These are phyloP conservation scores for Hypomontagnella monticulosa DNA, from an alignment of 495 filamentous ascomycete species.

Conservation along the genomic window DNA sequence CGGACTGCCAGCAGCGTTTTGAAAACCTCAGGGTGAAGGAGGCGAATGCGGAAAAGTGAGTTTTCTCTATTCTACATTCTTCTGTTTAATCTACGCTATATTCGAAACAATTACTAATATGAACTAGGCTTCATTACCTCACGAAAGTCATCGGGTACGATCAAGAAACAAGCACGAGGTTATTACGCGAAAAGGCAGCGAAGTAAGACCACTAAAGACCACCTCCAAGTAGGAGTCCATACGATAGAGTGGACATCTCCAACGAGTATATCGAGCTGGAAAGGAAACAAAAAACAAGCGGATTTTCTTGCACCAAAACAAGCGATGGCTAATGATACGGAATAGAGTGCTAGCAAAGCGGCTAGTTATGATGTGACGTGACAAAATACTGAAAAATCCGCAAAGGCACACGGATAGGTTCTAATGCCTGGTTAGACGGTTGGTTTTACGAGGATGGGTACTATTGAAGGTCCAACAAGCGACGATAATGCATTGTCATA, in stretches of 20 bases:
- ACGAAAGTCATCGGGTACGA: constrained; percentile 59
- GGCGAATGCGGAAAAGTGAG: constrained; percentile 65
- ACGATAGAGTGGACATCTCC: constrained; percentile 8
- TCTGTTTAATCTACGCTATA: neutral
- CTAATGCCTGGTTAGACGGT: constrained; percentile 26
- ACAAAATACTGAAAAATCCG: constrained; percentile 21
- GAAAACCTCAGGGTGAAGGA: constrained; percentile 73
- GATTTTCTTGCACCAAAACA: neutral
- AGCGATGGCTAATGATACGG: constrained; percentile 2
- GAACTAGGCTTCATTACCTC: constrained; percentile 54
- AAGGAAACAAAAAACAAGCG: neutral
- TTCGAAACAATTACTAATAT: constrained; percentile 30
- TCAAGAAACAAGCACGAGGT: constrained; percentile 47
- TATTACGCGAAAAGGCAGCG: constrained; percentile 49
- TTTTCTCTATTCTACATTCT: neutral
- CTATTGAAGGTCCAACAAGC: constrained; percentile 22
- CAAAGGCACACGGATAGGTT: constrained; percentile 13
- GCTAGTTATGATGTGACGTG: constrained; percentile 22
- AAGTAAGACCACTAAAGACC: constrained; percentile 47
- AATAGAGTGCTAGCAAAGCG: constrained; percentile 19
- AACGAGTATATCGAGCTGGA: neutral
- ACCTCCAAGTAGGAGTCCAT: constrained; percentile 43
- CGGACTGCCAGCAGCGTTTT: constrained; percentile 75
- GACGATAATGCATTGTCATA: constrained; percentile 30
- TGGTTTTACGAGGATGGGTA: constrained; percentile 23